phyloP scores from a whole-genome alignment of 805 yeast species.

The Cyberlindnera xylosilytica region DNA sequence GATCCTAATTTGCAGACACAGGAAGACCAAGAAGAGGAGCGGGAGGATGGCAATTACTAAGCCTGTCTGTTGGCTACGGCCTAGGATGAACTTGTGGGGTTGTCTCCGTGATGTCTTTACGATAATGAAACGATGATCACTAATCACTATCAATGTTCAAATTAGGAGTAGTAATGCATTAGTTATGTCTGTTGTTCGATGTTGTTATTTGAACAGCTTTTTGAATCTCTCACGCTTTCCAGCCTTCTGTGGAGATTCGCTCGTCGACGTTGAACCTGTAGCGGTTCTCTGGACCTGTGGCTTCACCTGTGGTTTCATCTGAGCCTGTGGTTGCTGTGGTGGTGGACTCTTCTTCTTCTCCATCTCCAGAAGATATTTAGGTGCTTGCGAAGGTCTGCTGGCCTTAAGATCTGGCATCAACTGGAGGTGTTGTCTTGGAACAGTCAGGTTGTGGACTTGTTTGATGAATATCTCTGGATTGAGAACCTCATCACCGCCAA shows the following conservation, averaged over 20 bases:
- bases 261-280: conserved; percentile 2
- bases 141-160: no score
- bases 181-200: no score
- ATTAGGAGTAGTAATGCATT: no score
- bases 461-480: conserved; percentile 45
- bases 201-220: conserved; percentile 45
- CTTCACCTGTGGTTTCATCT: conserved; percentile 1
- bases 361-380: conserved; percentile 41
- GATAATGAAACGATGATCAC: no score
- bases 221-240: conserved; percentile 46
- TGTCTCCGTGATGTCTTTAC: no score
- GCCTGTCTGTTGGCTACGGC: no score
- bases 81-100: no score
- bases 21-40: no score
- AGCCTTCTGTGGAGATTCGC: conserved; percentile 31
- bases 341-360: conserved; percentile 18
- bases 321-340: conserved; percentile 10
- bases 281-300: conserved; percentile 1
- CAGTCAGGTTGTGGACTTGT: conserved; percentile 35
- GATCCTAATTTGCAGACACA: no score
- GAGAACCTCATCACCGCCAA: conserved; percentile 78
- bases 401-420: conserved; percentile 35
- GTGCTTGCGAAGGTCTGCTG: conserved; percentile 37
- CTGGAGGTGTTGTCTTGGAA: conserved; percentile 39
- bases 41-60: no score